Base-by-base conservation (phyloP, 257 asterid genomes). In the Solanum sitiens region DNA sequence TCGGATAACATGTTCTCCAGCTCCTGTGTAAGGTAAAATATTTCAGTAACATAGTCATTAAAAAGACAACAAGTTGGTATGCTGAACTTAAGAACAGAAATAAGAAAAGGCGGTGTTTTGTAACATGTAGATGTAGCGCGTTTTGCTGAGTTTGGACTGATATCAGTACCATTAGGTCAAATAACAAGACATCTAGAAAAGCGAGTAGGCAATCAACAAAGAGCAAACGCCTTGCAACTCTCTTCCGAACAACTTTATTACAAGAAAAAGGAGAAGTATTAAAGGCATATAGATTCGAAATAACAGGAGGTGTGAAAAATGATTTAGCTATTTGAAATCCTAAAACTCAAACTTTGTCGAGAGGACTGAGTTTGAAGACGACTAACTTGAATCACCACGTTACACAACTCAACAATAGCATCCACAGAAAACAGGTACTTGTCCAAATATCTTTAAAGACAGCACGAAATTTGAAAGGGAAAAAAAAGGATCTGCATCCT, bases 21-120 rank as follows among this genome's bases (percentile, higher is more conserved):
- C 86, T 93, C 98, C 98, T 95, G 67, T 59, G 96, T 89, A 87
- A 86, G 77, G 45, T 45, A 44, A 45, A 67, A 67, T n/a, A 79
- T 27, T 79, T 77, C 37, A 77, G 84, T 44, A 45, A 8, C 25
- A 44, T 25, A 79, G 13, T 8, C 15, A 14, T 10, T 25, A 4
- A 44, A 44, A 15, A 59, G 37, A 47, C 71, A 5, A 45, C 3
- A n/a, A 23, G 23, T 67, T 74, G 20, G 83, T 25, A 23, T 42
- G 27, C 56, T 10, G 1, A 33, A 15, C 16, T 50, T 32, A 12
- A 25, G 27, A n/a, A 3, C 68, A 20, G 14, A 87, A 27, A 42
- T 5, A 37, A 76, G 71, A 79, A 42, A 35, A 50, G 9, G 53
- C 23, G 70, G 18, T 23, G 23, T 23, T 5, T 45, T 16, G 40